Evolutionary conservation across 768 basidiomycete species (phyloP).

Genomic region (Guyanaporus albipodus): DNA sequence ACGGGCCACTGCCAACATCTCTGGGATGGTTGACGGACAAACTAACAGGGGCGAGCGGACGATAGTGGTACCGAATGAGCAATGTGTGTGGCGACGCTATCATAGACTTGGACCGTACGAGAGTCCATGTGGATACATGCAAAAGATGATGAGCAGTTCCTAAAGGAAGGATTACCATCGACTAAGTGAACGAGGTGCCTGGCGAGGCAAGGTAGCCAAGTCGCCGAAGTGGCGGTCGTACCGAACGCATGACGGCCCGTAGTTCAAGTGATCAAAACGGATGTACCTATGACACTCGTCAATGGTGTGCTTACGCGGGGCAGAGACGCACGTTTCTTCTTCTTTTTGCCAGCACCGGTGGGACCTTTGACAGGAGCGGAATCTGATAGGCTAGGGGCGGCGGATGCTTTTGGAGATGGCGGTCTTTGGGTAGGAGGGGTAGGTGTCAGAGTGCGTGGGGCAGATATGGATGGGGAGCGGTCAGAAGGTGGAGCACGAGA

Average conservation of each 20-base stretch:
- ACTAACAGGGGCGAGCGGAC: constrained; percentile 60
- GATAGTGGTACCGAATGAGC: constrained; percentile 21
- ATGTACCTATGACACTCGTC: constrained; percentile 20
- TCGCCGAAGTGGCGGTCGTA: not conserved
- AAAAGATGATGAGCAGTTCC: not conserved
- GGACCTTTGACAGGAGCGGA: constrained; percentile 40
- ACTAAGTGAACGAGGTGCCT: not conserved
- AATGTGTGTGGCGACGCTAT: not conserved
- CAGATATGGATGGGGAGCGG: constrained; percentile 27
- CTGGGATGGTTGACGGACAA: constrained; percentile 78
- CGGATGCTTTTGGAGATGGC: constrained; percentile 31
- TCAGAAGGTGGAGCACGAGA: constrained; percentile 34
- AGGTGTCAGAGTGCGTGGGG: constrained; percentile 31
- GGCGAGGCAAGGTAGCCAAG: not conserved
- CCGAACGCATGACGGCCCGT: too few relatives aligned
- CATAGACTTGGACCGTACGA: constrained; percentile 2
- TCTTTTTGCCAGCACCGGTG: constrained; percentile 61
- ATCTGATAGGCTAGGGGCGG: constrained; percentile 44
- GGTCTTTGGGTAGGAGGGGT: constrained; percentile 31
- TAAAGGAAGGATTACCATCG: not conserved
- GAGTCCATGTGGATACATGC: not conserved
- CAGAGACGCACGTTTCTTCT: constrained; percentile 60
- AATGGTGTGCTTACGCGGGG: constrained; percentile 1
- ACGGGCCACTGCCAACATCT: constrained; percentile 62
- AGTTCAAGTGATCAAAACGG: constrained; percentile 20